These are phyloP conservation scores for Eimeria maxima DNA, from an alignment of 169 alveolate species.

Conservation along the genomic window DNA sequence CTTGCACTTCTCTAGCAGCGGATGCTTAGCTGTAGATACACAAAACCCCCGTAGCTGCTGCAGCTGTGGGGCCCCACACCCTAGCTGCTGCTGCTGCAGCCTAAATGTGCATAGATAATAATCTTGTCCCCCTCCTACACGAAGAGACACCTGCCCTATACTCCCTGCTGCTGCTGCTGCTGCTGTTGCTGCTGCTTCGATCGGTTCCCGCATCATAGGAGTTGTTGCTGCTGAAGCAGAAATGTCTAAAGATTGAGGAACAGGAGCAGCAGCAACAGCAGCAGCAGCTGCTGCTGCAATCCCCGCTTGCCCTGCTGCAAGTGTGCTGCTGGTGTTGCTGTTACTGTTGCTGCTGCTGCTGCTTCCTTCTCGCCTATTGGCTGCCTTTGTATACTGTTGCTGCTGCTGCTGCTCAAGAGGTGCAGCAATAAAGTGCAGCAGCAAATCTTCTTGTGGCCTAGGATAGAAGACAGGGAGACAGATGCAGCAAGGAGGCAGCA, in stretches of 20 bases:
- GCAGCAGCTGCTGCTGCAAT: not conserved
- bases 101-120: conserved; percentile 23
- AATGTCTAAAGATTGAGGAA: not conserved
- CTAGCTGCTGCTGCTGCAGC: conserved; percentile 62
- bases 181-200: not conserved
- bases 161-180: conserved; percentile 44
- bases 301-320: not conserved
- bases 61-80: not conserved
- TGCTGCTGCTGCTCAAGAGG: conserved; percentile 55
- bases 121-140: not conserved
- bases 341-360: conserved; percentile 43
- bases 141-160: not conserved
- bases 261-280: not conserved
- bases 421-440: conserved; percentile 41
- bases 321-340: not conserved
- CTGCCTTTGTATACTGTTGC: not conserved
- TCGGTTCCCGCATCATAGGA: not conserved
- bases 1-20: conserved; percentile 43
- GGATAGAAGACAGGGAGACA: not conserved
- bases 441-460: conserved; percentile 27
- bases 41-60: conserved; percentile 12
- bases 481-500: conserved; percentile 47
- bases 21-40: conserved; percentile 8
- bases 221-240: not conserved
- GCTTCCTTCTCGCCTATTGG: not conserved